A percentile compares a stretch with the other conserved stretches of the same genome.
Conservation (phyloP, 1,284 basidiomycete genomes). For the Rhodotorula sp. region DNA sequence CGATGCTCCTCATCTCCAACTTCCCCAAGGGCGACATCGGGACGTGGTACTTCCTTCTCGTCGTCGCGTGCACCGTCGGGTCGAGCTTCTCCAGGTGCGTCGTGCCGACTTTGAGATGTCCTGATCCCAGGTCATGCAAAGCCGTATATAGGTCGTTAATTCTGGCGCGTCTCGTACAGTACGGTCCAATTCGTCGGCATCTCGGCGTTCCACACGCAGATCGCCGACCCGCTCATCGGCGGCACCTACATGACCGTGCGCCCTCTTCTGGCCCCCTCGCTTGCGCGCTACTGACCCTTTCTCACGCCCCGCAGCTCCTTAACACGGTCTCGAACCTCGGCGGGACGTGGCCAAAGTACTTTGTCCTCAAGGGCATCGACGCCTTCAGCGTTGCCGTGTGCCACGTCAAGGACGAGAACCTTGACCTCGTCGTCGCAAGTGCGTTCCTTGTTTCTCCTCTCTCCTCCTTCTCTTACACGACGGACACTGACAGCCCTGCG, state of each 20-base stretch:
- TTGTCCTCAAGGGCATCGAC: conserved; percentile 89
- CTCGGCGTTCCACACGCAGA: conserved; percentile 94
- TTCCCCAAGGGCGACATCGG: conserved; percentile 72
- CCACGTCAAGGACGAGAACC: conserved; percentile 60
- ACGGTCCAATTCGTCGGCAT: conserved; percentile 99
- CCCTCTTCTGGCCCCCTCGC: background rate
- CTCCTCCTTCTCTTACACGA: background rate
- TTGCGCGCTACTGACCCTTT: background rate
- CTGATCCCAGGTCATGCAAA: too few species aligned
- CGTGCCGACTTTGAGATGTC: too few species aligned
- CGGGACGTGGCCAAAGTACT: conserved; percentile 95
- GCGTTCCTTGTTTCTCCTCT: background rate
- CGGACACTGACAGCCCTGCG: too few species aligned
- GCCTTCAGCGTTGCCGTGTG: conserved; percentile 80
- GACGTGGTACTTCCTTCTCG: conserved; percentile 75
- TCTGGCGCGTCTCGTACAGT: conserved; percentile 55
- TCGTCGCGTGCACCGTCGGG: conserved; percentile 76
- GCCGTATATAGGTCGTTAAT: background rate
- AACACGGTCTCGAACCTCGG: conserved; percentile 97
- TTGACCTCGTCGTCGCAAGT: conserved; percentile 55
- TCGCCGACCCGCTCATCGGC: conserved; percentile 95
- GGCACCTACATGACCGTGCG: conserved; percentile 88
- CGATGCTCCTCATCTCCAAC: conserved; percentile 75
- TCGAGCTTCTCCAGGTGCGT: conserved; percentile 80
- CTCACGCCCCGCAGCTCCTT: conserved; percentile 56